Evolutionary conservation across 2,329 filamentous ascomycete genomes (phyloP).

Genomic region (Aurifilum marmelostoma): DNA sequence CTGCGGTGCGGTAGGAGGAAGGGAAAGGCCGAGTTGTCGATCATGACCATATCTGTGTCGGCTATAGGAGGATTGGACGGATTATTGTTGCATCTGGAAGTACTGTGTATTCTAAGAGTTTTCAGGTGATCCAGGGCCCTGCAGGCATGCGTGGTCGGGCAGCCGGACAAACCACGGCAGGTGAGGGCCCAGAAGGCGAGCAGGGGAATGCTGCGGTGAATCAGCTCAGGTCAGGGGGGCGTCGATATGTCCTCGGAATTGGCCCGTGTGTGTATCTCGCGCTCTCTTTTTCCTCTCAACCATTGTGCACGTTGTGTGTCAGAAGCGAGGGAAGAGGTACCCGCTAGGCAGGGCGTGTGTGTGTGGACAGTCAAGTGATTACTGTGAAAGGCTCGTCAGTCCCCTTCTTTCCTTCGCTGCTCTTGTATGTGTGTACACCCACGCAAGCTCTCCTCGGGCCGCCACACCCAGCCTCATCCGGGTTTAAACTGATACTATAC

Average conservation of each 20-base stretch:
- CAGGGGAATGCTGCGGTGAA: constrained; percentile 4
- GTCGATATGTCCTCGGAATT: background rate
- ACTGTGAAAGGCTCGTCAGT: constrained; percentile 4
- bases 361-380: background rate
- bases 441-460: background rate
- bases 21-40: constrained; percentile 2
- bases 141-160: constrained; percentile 1
- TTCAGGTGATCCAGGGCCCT: background rate
- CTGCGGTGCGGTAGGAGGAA: constrained; percentile 4
- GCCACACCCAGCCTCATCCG: background rate
- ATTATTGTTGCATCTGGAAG: constrained; percentile 1
- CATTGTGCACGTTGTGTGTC: background rate
- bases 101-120: background rate
- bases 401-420: background rate
- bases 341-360: background rate
- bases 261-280: background rate
- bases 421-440: background rate
- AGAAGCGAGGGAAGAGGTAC: constrained; percentile 3
- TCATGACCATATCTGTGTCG: constrained; percentile 15
- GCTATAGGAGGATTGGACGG: background rate
- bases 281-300: background rate
- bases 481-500: constrained; percentile 1
- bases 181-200: background rate
- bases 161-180: constrained; percentile 10
- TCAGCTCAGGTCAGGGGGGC: background rate